A percentile compares a stretch with the other conserved stretches of the same genome.
Conservation (phyloP, 805 yeast species). For the Metschnikowia amazonensis region DNA sequence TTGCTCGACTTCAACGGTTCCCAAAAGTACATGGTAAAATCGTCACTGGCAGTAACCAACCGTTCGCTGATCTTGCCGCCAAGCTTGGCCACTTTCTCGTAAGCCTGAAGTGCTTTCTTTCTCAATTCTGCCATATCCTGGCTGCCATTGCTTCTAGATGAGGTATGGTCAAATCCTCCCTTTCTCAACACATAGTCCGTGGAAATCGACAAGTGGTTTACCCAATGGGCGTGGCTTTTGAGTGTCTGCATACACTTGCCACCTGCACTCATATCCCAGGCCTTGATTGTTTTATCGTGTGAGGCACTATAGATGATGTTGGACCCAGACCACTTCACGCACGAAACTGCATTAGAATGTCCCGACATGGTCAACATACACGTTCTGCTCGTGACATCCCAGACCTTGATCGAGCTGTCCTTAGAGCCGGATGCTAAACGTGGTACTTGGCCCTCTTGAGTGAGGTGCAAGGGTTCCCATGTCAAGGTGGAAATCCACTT, state of each 20-base stretch:
- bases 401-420: conserved; percentile 82
- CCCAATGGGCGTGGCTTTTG: conserved; percentile 96
- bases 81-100: conserved; percentile 58
- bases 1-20: conserved; percentile 77
- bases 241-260: conserved; percentile 79
- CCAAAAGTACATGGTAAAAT: conserved; percentile 97
- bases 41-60: conserved; percentile 93
- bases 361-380: conserved; percentile 75
- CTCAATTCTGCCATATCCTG: conserved; percentile 27
- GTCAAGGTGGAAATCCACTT: conserved; percentile 87
- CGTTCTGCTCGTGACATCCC: conserved; percentile 76
- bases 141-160: conserved; percentile 37
- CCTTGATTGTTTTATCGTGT: conserved; percentile 89
- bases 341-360: conserved; percentile 83
- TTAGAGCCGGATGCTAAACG: conserved; percentile 84
- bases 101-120: conserved; percentile 54
- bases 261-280: conserved; percentile 74
- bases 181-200: conserved; percentile 84
- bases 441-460: conserved; percentile 59
- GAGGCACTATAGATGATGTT: conserved; percentile 83
- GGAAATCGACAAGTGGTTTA: conserved; percentile 85
- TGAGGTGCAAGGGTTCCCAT: conserved; percentile 93
- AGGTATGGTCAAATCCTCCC: conserved; percentile 79
- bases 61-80: conserved; percentile 62
- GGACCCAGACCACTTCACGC: conserved; percentile 96